These are phyloP conservation scores for Exophiala viscosa DNA, from an alignment of 2,329 filamentous ascomycete genomes.

Conservation along the genomic window DNA sequence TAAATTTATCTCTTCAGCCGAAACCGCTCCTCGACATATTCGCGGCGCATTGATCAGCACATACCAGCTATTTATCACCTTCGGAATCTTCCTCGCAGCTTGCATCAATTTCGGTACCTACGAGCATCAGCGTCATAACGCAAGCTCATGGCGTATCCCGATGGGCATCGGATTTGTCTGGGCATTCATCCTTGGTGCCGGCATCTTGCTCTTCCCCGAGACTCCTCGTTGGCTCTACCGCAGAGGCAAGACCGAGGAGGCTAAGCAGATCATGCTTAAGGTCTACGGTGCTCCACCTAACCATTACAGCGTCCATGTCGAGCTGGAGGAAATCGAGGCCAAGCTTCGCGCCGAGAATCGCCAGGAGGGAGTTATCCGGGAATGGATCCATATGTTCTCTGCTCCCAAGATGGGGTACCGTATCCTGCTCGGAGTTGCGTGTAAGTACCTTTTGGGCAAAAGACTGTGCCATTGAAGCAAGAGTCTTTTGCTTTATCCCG, in stretches of 20 bases:
- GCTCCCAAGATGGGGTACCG: constrained; percentile 49
- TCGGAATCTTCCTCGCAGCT: constrained; percentile 64
- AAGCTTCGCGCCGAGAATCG: constrained; percentile 54
- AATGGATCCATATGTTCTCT: constrained; percentile 45
- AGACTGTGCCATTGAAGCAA: too few species aligned
- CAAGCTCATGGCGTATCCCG: constrained; percentile 44
- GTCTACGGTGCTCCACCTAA: constrained; percentile 55
- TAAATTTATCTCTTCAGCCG: constrained; percentile 33
- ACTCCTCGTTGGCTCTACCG: constrained; percentile 58
- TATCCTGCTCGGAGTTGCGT: constrained; percentile 41
- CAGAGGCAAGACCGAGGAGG: constrained; percentile 50
- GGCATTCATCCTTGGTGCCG: constrained; percentile 50
- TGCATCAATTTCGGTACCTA: constrained; percentile 46
- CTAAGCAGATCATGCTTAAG: constrained; percentile 50
- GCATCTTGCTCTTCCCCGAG: constrained; percentile 55
- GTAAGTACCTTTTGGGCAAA: too few species aligned
- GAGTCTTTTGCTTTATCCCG: too few species aligned
- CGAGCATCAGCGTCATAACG: constrained; percentile 25
- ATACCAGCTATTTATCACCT: constrained; percentile 42
- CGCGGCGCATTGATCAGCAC: constrained; percentile 44
- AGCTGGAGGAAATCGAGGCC: constrained; percentile 56
- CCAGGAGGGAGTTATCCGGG: constrained; percentile 37
- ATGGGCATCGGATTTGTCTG: constrained; percentile 58
- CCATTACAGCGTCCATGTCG: constrained; percentile 53
- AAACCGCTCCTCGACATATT: constrained; percentile 44